phyloP scores from a whole-genome alignment of 345 rosid genomes.

The Citrus hindsii region DNA sequence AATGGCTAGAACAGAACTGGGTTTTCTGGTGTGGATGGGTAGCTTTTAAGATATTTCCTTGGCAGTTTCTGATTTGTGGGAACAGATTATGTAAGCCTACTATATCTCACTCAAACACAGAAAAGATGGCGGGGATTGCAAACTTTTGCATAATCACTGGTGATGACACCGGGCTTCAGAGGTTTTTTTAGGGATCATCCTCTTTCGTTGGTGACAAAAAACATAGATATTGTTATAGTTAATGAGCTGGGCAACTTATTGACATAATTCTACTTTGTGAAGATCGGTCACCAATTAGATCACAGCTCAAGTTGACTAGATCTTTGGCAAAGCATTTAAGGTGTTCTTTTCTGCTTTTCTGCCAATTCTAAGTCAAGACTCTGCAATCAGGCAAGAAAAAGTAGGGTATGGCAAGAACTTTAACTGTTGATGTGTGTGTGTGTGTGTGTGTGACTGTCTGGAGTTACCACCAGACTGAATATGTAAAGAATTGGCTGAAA shows the following conservation, averaged over 20 bases:
- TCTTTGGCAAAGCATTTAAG: background rate
- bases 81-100: no score
- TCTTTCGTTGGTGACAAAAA: background rate
- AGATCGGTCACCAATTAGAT: background rate
- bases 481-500: background rate
- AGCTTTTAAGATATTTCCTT: background rate
- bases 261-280: background rate
- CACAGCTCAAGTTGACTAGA: background rate
- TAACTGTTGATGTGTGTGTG: background rate
- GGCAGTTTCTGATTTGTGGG: background rate
- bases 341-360: background rate
- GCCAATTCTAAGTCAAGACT: background rate
- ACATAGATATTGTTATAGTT: background rate
- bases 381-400: slow-evolving; percentile 4
- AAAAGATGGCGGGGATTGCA: background rate
- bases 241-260: background rate
- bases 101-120: background rate
- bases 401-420: background rate
- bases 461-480: background rate
- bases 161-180: background rate
- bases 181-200: background rate
- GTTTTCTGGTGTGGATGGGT: background rate
- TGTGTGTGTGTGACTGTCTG: no score
- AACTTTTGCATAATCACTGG: background rate
- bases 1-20: background rate